Evolutionary conservation across 2,329 filamentous ascomycete species (phyloP).

Genomic region (Hysterium pulicare): DNA sequence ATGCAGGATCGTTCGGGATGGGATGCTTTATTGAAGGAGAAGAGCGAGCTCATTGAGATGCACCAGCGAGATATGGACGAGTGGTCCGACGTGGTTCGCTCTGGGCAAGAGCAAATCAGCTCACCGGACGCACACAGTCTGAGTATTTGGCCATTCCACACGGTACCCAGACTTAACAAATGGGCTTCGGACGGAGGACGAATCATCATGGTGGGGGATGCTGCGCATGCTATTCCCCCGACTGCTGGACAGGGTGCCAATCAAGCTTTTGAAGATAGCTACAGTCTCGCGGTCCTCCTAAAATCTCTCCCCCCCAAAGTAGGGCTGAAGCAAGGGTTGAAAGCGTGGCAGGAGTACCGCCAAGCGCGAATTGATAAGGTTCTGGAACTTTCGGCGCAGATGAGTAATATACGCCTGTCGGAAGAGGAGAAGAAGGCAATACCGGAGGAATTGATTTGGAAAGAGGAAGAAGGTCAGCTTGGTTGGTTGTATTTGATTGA

Average conservation of each 20-base stretch:
- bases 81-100: slow-evolving; percentile 36
- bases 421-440: slow-evolving; percentile 6
- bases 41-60: slow-evolving; percentile 37
- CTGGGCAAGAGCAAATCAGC: slow-evolving; percentile 34
- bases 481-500: slow-evolving; percentile 9
- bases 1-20: slow-evolving; percentile 43
- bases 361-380: slow-evolving; percentile 6
- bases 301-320: background rate
- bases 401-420: slow-evolving; percentile 3
- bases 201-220: slow-evolving; percentile 47
- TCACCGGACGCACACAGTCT: slow-evolving; percentile 29
- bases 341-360: slow-evolving; percentile 5
- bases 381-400: slow-evolving; percentile 6
- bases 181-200: slow-evolving; percentile 42
- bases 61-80: slow-evolving; percentile 32
- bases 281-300: slow-evolving; percentile 43
- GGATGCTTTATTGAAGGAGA: slow-evolving; percentile 41
- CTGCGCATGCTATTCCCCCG: slow-evolving; percentile 50
- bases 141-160: slow-evolving; percentile 51
- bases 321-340: background rate
- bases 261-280: slow-evolving; percentile 51
- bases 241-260: slow-evolving; percentile 48
- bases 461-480: slow-evolving; percentile 2
- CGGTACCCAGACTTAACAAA: slow-evolving; percentile 45
- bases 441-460: slow-evolving; percentile 7